Evolutionary conservation across 2,329 filamentous ascomycete genomes (phyloP), one percentile per base, ranked within the genome.

Genomic region (Penicillium sp.): DNA sequence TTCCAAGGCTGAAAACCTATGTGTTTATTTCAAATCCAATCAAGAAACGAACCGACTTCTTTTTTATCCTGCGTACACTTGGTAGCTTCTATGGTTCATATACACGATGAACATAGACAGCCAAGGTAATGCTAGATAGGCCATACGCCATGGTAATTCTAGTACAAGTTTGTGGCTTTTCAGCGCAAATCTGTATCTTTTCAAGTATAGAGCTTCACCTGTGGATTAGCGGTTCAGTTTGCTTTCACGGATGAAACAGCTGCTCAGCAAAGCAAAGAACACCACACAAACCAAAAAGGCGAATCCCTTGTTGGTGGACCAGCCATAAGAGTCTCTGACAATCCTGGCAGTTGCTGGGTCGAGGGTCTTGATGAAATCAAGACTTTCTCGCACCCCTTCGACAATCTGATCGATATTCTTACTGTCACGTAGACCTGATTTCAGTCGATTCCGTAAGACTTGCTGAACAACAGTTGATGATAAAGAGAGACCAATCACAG

Each of bases 401-500:
- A 87, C 83, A 55, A 90, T 87, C 47, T 78, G 71, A 22, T 78
- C 72, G 0, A 84, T 82, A 45, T 82, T 76, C 22, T 77, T 74
- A 49, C 79, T 79, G 45, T 75, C 75, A 4, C 74, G 69, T 41
- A 89, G 69, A 2, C 75, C 72, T 1, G 65, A 60, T 2, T 73
- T 71, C 4, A 91, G 72, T 41, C 77, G 72, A 2, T 70, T 71
- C 15, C 84, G 75, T 19, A 91, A 72, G 3, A 76, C 75, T 61
- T 85, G 81, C 63, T 91, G 88, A 40, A 88, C 77, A 7, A 87
- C 76, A 1, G 85, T 86, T 1, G 85, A 81, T 44, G 79, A 79
- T 50, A 87, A 71, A n/a, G 83, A 84, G 48, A 89, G 75, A 10
- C 86, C 79, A 34, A 82, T 75, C 9, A 82, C 79, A 15, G 75